Base-by-base conservation (phyloP, 345 rosid genomes). In the Bruguiera gymnorhiza region DNA sequence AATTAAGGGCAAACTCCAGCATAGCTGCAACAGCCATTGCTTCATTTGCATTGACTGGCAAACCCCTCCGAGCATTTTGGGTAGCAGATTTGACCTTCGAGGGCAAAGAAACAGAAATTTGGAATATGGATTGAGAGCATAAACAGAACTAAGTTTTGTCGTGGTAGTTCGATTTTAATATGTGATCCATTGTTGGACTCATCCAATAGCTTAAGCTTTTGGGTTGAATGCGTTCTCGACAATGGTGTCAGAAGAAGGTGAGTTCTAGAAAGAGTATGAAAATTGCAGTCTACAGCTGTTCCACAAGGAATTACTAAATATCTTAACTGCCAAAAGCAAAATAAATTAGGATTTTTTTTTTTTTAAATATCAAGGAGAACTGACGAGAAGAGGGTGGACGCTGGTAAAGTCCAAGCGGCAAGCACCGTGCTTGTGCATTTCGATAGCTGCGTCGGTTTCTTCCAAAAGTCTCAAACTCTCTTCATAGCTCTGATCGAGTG, bases 401-500 rank as follows among this genome's bases (percentile, higher is more conserved):
- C 82, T 61, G 63, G 85, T 74, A 60, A 94, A 87, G 80, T 85
- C 86, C 76, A 94, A 79, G 78, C 70, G 69, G 73, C 86, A 91
- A 39, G 90, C 79, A 11, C 90, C 92, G 36, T 87, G 90, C 48
- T 81, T 78, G 72, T 81, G 86, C 95, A 94, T 88, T 83, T 77
- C 70, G 68, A 91, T 76, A 46, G 93, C 97, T 9, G 96, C 96
- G 52, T 91, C 79, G 6, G 96, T 91, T 80, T 94, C 97, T 36
- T 86, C 80, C 37, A 91, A 76, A 69, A 94, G 93, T 67, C 73
- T 82, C 82, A 89, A 65, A 71, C 95, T 89, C 29, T 85, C 85
- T 67, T 87, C 80, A 71, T 89, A 91, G 55, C 75, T 88, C 70
- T 72, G 85, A 69, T 81, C 72, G 56, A 86, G 79, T 53, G 86